Evolutionary conservation across 1,284 basidiomycete species (phyloP).

Genomic region (Heliocybe sulcata): DNA sequence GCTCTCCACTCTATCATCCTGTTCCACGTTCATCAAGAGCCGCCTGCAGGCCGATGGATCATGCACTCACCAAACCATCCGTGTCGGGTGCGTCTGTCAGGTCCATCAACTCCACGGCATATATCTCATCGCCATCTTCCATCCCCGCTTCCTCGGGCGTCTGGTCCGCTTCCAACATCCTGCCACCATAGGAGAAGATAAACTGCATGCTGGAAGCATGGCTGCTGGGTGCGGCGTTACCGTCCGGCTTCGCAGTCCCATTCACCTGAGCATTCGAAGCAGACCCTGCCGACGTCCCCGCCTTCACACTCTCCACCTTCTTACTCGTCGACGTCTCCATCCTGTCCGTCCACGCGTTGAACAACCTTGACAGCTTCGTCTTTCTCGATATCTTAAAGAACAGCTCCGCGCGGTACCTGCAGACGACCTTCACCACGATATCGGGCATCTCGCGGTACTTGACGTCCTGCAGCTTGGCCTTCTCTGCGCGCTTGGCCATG

Average conservation of each 20-base stretch:
- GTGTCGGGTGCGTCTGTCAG: constrained; percentile 58
- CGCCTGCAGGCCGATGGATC: background rate
- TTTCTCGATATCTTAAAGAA: constrained; percentile 87
- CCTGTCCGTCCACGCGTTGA: constrained; percentile 79
- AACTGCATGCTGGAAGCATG: constrained; percentile 52
- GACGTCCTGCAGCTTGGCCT: constrained; percentile 63
- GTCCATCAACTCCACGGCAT: constrained; percentile 83
- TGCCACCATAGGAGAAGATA: constrained; percentile 73
- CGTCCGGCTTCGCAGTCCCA: constrained; percentile 39
- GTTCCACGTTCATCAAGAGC: no score
- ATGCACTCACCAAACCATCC: constrained; percentile 51
- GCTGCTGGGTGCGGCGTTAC: constrained; percentile 21
- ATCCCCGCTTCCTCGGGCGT: constrained; percentile 81
- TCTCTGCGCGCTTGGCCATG: constrained; percentile 68
- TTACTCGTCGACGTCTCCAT: constrained; percentile 48
- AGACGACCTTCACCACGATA: constrained; percentile 78
- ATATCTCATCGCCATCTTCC: constrained; percentile 78
- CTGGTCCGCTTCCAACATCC: constrained; percentile 64
- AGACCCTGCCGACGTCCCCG: constrained; percentile 9
- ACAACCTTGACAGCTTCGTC: constrained; percentile 71
- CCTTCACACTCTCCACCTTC: constrained; percentile 15
- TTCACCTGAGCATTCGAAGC: constrained; percentile 26
- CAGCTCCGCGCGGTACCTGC: constrained; percentile 78
- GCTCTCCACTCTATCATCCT: constrained; percentile 60
- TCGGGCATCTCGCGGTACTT: constrained; percentile 76